A percentile compares a stretch with the other conserved stretches of the same genome.
Evolutionary conservation across 1,284 basidiomycete species (phyloP).

Genomic region (Blastosporella zonata): DNA sequence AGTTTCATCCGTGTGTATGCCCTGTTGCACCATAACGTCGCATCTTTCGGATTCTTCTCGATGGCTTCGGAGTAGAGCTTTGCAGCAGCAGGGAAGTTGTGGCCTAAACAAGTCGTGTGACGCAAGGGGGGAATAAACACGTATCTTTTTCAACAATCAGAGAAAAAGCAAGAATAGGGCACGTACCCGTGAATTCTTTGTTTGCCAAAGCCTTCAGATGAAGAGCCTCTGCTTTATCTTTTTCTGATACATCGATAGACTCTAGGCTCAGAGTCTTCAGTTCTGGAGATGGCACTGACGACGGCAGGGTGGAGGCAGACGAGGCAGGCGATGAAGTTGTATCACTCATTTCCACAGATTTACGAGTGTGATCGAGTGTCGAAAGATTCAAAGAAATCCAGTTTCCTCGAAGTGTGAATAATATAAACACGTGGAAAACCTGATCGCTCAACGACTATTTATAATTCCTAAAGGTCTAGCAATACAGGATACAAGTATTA

Average conservation of each 20-base stretch:
- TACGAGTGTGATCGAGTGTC: neutral
- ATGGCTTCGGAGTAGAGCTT: slow-evolving; percentile 77
- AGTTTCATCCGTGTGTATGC: slow-evolving; percentile 77
- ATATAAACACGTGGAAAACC: slow-evolving; percentile 6
- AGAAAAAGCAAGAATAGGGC: neutral
- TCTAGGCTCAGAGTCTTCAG: slow-evolving; percentile 49
- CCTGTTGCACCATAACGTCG: slow-evolving; percentile 79
- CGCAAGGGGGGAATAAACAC: neutral
- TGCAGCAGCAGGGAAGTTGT: slow-evolving; percentile 51
- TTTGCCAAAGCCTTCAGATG: slow-evolving; percentile 83
- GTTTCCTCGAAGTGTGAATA: neutral
- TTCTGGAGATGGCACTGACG: slow-evolving; percentile 56
- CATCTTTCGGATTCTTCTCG: slow-evolving; percentile 72
- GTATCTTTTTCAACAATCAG: slow-evolving; percentile 1
- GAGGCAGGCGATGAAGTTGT: slow-evolving; percentile 37
- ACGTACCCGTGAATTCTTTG: slow-evolving; percentile 75
- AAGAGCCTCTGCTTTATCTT: slow-evolving; percentile 65
- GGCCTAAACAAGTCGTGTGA: slow-evolving; percentile 26
- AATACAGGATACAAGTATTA: neutral
- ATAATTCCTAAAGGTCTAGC: too few relatives aligned
- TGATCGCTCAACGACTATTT: slow-evolving; percentile 13
- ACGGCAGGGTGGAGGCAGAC: slow-evolving; percentile 47
- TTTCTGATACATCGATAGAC: slow-evolving; percentile 51
- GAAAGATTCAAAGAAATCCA: neutral
- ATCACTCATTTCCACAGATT: slow-evolving; percentile 42